A percentile compares a stretch with the other conserved stretches of the same genome.
Conservation (phyloP, 2,329 filamentous ascomycete species). For the Mycocentrospora acerina region DNA sequence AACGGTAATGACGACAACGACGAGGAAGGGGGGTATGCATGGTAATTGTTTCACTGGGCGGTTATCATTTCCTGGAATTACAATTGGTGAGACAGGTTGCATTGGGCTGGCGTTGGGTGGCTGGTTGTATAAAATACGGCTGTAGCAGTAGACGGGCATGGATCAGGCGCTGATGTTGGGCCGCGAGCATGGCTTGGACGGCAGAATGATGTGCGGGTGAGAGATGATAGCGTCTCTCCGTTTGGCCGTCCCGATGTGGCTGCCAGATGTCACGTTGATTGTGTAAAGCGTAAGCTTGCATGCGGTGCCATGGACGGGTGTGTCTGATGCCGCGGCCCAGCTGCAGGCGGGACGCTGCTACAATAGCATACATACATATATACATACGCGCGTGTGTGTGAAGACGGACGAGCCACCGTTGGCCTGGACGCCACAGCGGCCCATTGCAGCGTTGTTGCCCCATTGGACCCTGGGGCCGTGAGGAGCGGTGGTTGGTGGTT, state of each 20-base stretch:
- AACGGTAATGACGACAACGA: conserved; percentile 57
- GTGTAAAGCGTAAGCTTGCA: conserved; percentile 6
- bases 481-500: not conserved
- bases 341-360: no score
- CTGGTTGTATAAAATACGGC: conserved; percentile 10
- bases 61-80: not conserved
- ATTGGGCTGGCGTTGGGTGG: conserved; percentile 21
- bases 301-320: no score
- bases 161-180: conserved; percentile 21
- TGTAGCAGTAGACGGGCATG: conserved; percentile 19
- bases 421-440: no score
- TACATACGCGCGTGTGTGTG: no score
- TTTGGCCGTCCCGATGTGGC: conserved; percentile 1
- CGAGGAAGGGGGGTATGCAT: conserved; percentile 40
- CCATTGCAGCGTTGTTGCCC: no score
- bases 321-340: no score
- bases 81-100: conserved; percentile 2
- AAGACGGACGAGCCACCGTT: no score
- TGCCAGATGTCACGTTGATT: not conserved
- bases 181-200: conserved; percentile 9
- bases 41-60: conserved; percentile 13
- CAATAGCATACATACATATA: no score
- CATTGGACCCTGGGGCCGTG: no score
- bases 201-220: conserved; percentile 1
- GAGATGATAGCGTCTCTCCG: not conserved